These are phyloP conservation scores for Sclerotinia nivalis DNA, from an alignment of 2,329 filamentous ascomycete species.

Conservation along the genomic window DNA sequence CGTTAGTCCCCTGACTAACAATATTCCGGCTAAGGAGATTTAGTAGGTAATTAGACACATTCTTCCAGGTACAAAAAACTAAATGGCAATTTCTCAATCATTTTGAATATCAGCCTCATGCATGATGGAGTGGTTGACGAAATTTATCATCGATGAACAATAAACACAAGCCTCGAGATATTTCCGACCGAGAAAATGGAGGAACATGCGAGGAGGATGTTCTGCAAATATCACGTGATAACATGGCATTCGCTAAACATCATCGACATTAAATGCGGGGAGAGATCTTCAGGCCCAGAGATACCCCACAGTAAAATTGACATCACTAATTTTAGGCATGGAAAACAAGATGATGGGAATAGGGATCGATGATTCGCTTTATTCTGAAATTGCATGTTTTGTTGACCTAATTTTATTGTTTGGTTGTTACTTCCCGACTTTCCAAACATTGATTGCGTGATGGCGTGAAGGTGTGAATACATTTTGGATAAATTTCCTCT, in stretches of 20 bases:
- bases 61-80: not conserved
- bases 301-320: not conserved
- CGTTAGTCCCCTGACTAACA: not conserved
- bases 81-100: not conserved
- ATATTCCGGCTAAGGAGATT: too few relatives aligned
- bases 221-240: not conserved
- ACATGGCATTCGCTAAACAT: not conserved
- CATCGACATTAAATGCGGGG: not conserved
- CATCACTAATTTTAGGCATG: not conserved
- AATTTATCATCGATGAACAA: too few relatives aligned
- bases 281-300: not conserved
- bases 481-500: not conserved
- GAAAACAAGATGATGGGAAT: conserved; percentile 8
- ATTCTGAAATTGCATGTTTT: conserved; percentile 3
- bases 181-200: not conserved
- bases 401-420: not conserved
- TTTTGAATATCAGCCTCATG: too few relatives aligned
- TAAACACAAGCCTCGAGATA: too few relatives aligned
- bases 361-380: not conserved
- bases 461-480: not conserved
- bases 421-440: not conserved
- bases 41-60: not conserved
- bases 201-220: too few relatives aligned
- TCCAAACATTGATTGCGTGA: not conserved
- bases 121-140: too few relatives aligned